Evolutionary conservation across 2,329 filamentous ascomycete genomes (phyloP), one percentile per base, ranked within the genome.

Genomic region (Lasiodiplodia sp.): DNA sequence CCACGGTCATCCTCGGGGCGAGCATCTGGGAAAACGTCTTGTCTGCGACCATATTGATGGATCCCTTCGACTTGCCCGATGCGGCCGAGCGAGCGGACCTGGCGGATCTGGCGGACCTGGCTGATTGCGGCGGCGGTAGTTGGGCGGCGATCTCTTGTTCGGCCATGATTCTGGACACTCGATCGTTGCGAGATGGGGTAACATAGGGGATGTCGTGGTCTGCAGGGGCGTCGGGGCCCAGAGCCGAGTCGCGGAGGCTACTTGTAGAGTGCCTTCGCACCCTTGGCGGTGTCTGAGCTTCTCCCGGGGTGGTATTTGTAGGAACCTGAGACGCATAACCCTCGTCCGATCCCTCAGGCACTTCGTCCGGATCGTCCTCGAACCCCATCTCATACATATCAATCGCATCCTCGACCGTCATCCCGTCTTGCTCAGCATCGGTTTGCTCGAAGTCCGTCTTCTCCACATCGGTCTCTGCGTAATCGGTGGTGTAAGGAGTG

Each of bases 391-490:
- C 84, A 75, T 90, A 90, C 80, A 89, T 84, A 25, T 84, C 86
- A 67, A 90, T 86, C 12, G 86, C 85, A 75, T 89, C 87, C 70
- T 89, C 87, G 4, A 88, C 86, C 70, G 85, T 88, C 82, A 88
- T 84, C 16, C 83, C 82, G 53, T 85, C 83, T 10, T 79, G 76
- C 21, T 75, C 72, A 18, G 75, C 73, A 44, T 68, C 40, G 16
- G 68, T 66, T 57, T 71, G 57, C 52, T 67, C 68, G 71, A 51
- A 71, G 68, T 70, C 52, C 31, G 67, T 44, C 34, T 60, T 51
- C 18, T 71, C 65, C 12, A 23, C 52, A 21, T 71, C 71, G 14
- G 74, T 58, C 28, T 74, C 68, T 56, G 74, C 72, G 72, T 74
- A 58, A 71, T 51, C 76, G 73, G 69, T 72, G 21, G 92, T 90